These are phyloP conservation scores for Pythium aphanidermatum DNA, from an alignment of 352 stramenopile genomes.

Conservation along the genomic window DNA sequence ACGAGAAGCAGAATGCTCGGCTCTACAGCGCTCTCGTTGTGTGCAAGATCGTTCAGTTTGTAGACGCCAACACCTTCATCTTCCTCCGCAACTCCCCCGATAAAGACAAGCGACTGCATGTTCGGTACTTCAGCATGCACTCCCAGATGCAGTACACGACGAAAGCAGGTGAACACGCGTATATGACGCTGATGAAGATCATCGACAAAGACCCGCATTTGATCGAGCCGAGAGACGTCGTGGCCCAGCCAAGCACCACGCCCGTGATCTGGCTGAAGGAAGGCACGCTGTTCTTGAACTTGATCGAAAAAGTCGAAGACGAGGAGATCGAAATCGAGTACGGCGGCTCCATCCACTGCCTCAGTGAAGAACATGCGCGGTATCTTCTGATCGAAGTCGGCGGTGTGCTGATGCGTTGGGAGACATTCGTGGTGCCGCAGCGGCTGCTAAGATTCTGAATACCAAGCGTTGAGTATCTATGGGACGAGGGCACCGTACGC, in stretches of 20 bases:
- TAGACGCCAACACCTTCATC: constrained; percentile 16
- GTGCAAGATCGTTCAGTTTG: constrained; percentile 18
- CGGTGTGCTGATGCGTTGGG: constrained; percentile 22
- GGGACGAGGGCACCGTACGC: too few relatives aligned
- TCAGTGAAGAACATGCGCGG: constrained; percentile 17
- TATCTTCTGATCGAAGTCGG: constrained; percentile 19
- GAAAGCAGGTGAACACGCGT: constrained; percentile 10
- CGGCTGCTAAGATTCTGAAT: constrained; percentile 6
- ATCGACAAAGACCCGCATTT: constrained; percentile 19
- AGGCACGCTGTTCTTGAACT: constrained; percentile 15
- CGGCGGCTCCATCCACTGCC: constrained; percentile 11
- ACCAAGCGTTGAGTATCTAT: too few relatives aligned
- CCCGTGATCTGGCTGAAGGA: constrained; percentile 21
- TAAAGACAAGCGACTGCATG: constrained; percentile 12
- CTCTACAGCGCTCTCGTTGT: constrained; percentile 20
- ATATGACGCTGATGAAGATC: constrained; percentile 20
- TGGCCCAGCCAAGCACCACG: not conserved
- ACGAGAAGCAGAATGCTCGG: constrained; percentile 13
- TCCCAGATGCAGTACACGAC: constrained; percentile 17
- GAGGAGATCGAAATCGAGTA: constrained; percentile 25
- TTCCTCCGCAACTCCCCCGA: constrained; percentile 19
- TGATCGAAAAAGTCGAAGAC: constrained; percentile 16
- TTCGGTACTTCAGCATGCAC: constrained; percentile 24
- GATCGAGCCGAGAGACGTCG: not conserved
- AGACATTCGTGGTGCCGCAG: constrained; percentile 18